Evolutionary conservation across 1,139 yeast genomes (phyloP), one percentile per base, ranked within the genome.

Genomic region (Pichia sp.): DNA sequence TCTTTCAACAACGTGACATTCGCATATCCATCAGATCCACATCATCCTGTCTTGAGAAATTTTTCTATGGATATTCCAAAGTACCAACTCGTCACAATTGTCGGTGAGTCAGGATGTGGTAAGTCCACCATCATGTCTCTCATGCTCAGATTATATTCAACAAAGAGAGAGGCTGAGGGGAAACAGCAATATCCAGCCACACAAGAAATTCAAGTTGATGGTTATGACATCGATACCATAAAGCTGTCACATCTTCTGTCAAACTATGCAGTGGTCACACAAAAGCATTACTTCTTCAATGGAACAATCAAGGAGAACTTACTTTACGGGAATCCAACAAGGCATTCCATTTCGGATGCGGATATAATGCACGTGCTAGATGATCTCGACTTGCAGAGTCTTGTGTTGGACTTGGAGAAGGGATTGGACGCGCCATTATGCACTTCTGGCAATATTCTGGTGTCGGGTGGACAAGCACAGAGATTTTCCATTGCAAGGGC

Each of bases 381-480:
- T 13, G 22, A 40, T n/a, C 48, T 60, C 3, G 74, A 72, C 30
- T 63, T 83, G 34, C 55, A 60, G 29, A 68, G 68, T 1, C 77
- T 80, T 50, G 67, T 80, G 7, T 40, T 56, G 3, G 52, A 66
- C 0, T 59, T 81, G 24, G 77, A 85, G 0, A 61, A 69, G 7
- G 82, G 82, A 0, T 47, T 82, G 12, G 64, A 74, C 28, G 68
- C 91, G 0, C 54, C 58, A 20, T 64, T 84, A 21, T 85, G 84
- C 10, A 70, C 72, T 15, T 40, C 52, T 8, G 49, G 53, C 4
- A 65, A 63, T 26, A 59, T 72, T 2, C 51, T 74, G 37, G 56
- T 83, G 25, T 82, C 94, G 3, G 85, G 88, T 29, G 95, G 95
- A 3, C 95, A 85, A 55, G 68, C 80, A 7, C 94, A 85, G 54